Percentiles rank a stretch among this genome's conserved stretches.
phyloP scores from a whole-genome alignment of 2,329 filamentous ascomycete species.

The Fonsecaea pedrosoi region DNA sequence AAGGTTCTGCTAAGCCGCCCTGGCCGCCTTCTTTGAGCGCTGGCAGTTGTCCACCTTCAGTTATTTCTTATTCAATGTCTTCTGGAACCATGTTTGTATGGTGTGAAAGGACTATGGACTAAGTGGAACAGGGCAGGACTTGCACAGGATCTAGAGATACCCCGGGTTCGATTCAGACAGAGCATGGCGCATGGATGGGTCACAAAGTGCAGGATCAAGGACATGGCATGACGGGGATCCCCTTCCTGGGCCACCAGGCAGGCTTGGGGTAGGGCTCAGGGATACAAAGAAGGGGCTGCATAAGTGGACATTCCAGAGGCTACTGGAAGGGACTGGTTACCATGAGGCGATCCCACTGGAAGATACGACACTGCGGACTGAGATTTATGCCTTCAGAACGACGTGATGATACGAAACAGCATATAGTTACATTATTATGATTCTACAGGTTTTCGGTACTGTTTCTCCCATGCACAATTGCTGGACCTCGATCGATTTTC shows the following conservation, averaged over 20 bases:
- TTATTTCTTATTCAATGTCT: constrained; percentile 21
- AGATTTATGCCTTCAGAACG: constrained; percentile 9
- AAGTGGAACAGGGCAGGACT: constrained; percentile 13
- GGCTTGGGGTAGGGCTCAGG: neutral
- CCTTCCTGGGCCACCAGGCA: constrained; percentile 15
- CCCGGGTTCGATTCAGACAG: constrained; percentile 27
- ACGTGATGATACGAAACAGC: constrained; percentile 26
- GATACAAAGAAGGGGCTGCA: constrained; percentile 15
- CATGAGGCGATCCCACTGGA: neutral
- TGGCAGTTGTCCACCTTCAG: constrained; percentile 1
- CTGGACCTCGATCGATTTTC: neutral
- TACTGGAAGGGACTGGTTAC: constrained; percentile 5
- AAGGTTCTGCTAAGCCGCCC: neutral
- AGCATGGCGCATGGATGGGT: constrained; percentile 30
- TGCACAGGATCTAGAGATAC: constrained; percentile 30
- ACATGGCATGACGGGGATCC: constrained; percentile 10
- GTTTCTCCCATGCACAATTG: neutral
- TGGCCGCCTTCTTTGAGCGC: neutral
- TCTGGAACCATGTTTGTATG: constrained; percentile 23
- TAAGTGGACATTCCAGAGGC: neutral
- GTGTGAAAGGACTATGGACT: constrained; percentile 15
- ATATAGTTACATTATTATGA: constrained; percentile 16
- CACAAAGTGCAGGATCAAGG: neutral
- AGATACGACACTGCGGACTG: neutral
- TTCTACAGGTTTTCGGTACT: neutral